These are phyloP conservation scores for Aspergillus flavus DNA, from an alignment of 2,329 filamentous ascomycete genomes.

Conservation along the genomic window DNA sequence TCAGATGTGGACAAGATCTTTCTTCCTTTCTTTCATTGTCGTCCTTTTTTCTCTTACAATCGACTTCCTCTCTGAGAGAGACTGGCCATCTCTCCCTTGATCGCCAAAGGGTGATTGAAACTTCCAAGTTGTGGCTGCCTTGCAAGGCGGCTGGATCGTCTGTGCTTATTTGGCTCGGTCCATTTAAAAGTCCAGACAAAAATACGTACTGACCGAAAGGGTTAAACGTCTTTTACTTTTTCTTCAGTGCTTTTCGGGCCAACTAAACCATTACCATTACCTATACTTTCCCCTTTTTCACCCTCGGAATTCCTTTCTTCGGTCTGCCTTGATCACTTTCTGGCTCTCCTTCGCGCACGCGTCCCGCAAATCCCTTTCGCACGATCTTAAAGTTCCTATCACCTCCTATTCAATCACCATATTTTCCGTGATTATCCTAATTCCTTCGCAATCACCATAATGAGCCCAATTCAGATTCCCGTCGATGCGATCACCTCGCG, in stretches of 20 bases:
- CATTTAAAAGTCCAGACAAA: background rate
- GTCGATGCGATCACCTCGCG: slow-evolving; percentile 89
- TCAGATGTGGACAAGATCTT: background rate
- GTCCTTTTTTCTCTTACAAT: background rate
- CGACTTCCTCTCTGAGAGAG: background rate
- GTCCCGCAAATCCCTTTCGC: background rate
- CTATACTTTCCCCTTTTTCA: slow-evolving; percentile 13
- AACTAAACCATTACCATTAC: slow-evolving; percentile 20
- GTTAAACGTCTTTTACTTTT: slow-evolving; percentile 10
- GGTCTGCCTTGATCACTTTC: slow-evolving; percentile 9
- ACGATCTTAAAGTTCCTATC: background rate
- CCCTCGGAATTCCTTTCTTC: background rate
- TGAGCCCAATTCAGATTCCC: slow-evolving; percentile 90
- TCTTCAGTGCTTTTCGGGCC: slow-evolving; percentile 17
- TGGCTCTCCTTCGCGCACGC: background rate
- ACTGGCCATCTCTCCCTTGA: background rate
- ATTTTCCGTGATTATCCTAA: background rate
- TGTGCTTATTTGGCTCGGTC: background rate
- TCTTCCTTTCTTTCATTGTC: background rate
- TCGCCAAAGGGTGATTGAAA: background rate
- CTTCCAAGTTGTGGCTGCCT: background rate
- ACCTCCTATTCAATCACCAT: background rate
- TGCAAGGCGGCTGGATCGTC: slow-evolving; percentile 1
- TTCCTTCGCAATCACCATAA: slow-evolving; percentile 43
- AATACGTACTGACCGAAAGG: slow-evolving; percentile 8